phyloP scores from a whole-genome alignment of 2,329 filamentous ascomycete genomes.

The Beauveria asiatica region DNA sequence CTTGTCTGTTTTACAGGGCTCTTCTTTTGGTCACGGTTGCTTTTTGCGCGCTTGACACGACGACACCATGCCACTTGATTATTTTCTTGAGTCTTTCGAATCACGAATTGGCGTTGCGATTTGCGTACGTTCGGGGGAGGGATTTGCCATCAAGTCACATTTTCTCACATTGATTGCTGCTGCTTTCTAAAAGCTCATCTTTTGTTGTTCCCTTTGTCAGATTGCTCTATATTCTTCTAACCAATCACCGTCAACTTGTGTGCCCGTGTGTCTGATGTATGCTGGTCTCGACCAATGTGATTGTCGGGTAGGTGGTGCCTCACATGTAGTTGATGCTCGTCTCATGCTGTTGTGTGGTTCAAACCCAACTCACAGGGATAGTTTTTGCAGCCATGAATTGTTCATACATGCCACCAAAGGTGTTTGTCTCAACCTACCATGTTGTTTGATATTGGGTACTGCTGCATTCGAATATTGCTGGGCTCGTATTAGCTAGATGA shows the following conservation, averaged over 20 bases:
- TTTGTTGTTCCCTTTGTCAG: slow-evolving; percentile 8
- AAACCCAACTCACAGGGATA: too few species aligned
- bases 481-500: too few species aligned
- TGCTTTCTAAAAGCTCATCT: slow-evolving; percentile 5
- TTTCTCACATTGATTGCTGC: slow-evolving; percentile 11
- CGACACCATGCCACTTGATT: slow-evolving; percentile 20
- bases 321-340: too few species aligned
- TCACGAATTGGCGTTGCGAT: slow-evolving; percentile 35
- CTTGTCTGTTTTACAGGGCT: slow-evolving; percentile 4
- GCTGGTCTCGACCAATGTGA: too few species aligned
- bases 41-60: slow-evolving; percentile 26
- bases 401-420: too few species aligned
- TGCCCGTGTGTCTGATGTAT: background rate
- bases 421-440: too few species aligned
- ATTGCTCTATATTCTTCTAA: background rate
- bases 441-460: too few species aligned
- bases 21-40: slow-evolving; percentile 7
- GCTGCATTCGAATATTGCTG: too few species aligned
- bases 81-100: slow-evolving; percentile 23
- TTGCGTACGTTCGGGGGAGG: slow-evolving; percentile 10
- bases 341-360: too few species aligned
- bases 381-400: too few species aligned
- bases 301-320: too few species aligned
- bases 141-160: slow-evolving; percentile 10
- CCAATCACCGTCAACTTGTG: background rate